Evolutionary conservation across 164 flowering plant genomes (phyloP), one percentile per base, ranked within the genome.

Genomic region (Nymphaea thermarum): DNA sequence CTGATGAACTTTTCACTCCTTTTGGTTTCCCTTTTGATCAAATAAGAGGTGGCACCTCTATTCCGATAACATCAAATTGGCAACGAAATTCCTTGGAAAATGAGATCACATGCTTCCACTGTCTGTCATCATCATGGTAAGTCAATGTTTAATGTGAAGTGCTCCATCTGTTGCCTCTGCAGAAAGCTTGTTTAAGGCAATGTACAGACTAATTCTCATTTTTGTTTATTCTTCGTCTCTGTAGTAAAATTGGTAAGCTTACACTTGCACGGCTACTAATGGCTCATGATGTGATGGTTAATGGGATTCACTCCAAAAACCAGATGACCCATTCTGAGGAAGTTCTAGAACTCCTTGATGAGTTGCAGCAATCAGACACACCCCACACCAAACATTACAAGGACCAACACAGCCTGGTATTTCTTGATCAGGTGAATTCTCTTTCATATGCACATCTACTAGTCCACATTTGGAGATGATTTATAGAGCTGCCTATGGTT

Each of bases 191-290:
- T 25, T 16, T 16, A 61, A 16, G 6, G 41, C 41, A 6, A 16
- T 25, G 25, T 61, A 61, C n/a, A 61, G 17, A 16, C n/a, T 25
- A 61, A 15, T 6, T 42, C 53, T 55, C 62, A 43, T 64, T 43
- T 65, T 16, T 47, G 61, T 44, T 44, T 45, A 44, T 42, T 57
- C 44, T 36, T 69, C 43, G 25, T 43, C 42, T 36, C 61, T 78
- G 78, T 66, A 93, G 97, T 76, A 93, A 93, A 87, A 89, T 93
- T 71, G 94, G 90, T 67, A 93, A 84, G 85, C 94, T 91, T 72
- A 87, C 94, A 70, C 89, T 93, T 63, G 96, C 94, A 41, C 86
- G 97, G 76, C 67, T 93, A 65, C 75, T 91, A 80, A 78, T 73
- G 73, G 90, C 88, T 68, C 78, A 74, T 68, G 86, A 87, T 74